Evolutionary conservation across 805 yeast genomes (phyloP).

Genomic region (Ogataea philodendri): DNA sequence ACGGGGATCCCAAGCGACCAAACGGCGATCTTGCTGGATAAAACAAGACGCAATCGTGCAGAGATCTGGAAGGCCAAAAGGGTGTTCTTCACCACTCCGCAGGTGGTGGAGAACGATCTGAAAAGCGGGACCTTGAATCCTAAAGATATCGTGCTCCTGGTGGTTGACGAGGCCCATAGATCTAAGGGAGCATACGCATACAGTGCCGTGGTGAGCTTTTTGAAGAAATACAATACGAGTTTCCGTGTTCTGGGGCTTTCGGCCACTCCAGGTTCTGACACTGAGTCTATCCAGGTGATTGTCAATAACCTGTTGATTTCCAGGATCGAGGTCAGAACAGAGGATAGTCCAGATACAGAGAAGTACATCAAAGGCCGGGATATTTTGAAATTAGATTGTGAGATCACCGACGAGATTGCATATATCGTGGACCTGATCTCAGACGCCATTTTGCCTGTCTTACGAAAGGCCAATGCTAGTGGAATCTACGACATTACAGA

Average conservation of each 20-base stretch:
- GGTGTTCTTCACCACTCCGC: slow-evolving; percentile 94
- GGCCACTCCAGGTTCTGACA: slow-evolving; percentile 91
- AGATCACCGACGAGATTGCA: slow-evolving; percentile 50
- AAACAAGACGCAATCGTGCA: slow-evolving; percentile 54
- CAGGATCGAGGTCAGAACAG: slow-evolving; percentile 80
- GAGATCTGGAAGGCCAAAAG: slow-evolving; percentile 75
- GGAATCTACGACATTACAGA: slow-evolving; percentile 64
- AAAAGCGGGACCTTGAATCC: slow-evolving; percentile 75
- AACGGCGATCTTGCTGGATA: slow-evolving; percentile 72
- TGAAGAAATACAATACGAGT: slow-evolving; percentile 60
- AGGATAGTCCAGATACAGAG: slow-evolving; percentile 74
- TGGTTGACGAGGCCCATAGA: slow-evolving; percentile 94
- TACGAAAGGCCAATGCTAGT: slow-evolving; percentile 60
- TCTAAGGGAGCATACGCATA: slow-evolving; percentile 91
- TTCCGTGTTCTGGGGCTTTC: slow-evolving; percentile 82
- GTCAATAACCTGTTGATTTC: slow-evolving; percentile 73
- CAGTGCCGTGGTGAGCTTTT: slow-evolving; percentile 70
- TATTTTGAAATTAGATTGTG: slow-evolving; percentile 58
- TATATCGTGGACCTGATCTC: slow-evolving; percentile 54
- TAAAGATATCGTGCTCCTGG: slow-evolving; percentile 66
- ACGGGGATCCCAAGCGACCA: slow-evolving; percentile 78
- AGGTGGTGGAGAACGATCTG: slow-evolving; percentile 89
- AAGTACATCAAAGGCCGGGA: slow-evolving; percentile 71
- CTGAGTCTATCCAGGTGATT: slow-evolving; percentile 85
- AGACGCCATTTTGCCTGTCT: slow-evolving; percentile 64